phyloP scores from a whole-genome alignment of 495 filamentous ascomycete species.

The Penicillium nucicola region DNA sequence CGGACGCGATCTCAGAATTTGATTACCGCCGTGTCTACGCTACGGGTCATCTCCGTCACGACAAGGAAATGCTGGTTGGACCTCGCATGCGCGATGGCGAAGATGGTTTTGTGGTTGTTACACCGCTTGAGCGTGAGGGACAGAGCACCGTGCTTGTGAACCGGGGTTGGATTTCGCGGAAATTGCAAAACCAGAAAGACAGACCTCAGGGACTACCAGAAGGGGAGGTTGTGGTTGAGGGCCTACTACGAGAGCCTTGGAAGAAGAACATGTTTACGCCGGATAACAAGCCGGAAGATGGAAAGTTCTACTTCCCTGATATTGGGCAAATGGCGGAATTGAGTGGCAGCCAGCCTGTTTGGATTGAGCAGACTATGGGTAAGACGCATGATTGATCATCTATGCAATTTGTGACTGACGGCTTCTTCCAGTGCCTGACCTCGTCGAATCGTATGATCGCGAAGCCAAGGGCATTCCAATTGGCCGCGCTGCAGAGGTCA shows the following conservation, averaged over 20 bases:
- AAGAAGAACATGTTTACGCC: slow-evolving; percentile 98
- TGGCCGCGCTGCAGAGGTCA: slow-evolving; percentile 86
- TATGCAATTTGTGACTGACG: slow-evolving; percentile 9
- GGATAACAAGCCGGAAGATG: slow-evolving; percentile 73
- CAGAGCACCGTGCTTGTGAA: slow-evolving; percentile 74
- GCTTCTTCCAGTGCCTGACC: slow-evolving; percentile 62
- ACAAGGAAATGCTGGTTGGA: slow-evolving; percentile 93
- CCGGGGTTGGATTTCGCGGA: slow-evolving; percentile 84
- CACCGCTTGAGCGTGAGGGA: slow-evolving; percentile 75
- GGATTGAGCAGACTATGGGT: slow-evolving; percentile 97
- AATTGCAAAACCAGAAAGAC: slow-evolving; percentile 58
- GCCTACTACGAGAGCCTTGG: slow-evolving; percentile 83
- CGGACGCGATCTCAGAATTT: slow-evolving; percentile 75
- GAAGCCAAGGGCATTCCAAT: slow-evolving; percentile 84
- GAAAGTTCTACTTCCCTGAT: slow-evolving; percentile 93
- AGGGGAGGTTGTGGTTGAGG: slow-evolving; percentile 73
- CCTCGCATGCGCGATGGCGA: slow-evolving; percentile 85
- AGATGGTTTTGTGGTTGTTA: slow-evolving; percentile 86
- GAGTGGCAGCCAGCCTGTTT: slow-evolving; percentile 81
- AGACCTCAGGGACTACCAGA: slow-evolving; percentile 56
- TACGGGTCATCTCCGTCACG: slow-evolving; percentile 74
- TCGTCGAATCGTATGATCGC: slow-evolving; percentile 67
- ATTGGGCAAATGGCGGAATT: slow-evolving; percentile 87
- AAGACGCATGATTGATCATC: slow-evolving; percentile 9
- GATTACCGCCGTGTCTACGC: slow-evolving; percentile 85